Base-by-base conservation (phyloP, 306 rosid species). In the Betula pendula region DNA sequence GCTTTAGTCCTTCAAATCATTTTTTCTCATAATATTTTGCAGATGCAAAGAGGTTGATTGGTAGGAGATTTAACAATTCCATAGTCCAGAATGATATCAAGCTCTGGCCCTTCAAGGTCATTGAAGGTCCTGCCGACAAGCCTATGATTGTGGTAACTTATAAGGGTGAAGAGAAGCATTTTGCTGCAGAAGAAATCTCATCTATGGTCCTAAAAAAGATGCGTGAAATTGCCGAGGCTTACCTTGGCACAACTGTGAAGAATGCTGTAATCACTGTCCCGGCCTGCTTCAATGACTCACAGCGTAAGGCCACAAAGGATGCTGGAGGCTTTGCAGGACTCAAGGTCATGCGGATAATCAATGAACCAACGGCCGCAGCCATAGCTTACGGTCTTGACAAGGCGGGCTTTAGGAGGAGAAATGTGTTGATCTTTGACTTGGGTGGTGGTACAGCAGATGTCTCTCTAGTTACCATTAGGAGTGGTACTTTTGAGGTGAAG, bases 311-410 rank as follows among this genome's bases (percentile, higher is more conserved):
- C 5, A 90, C 93, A 0, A 90, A 90, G 68, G 96, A 90, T 31
- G 93, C 93, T 0, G 96, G 93, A 2, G 93, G 81, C 47, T 85
- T 88, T 76, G 90, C 91, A 0, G 93, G 96, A 6, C 81, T 88
- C 0, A 90, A 90, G 68, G 93, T 90, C 0, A 78, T 90, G 90
- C 88, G 89, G 48, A 90, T 90, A 14, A 90, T 90, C 60, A 90
- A 90, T 2, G 96, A 90, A 59, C 91, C 96, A 4, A 90, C 93
- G 1, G 96, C 96, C 0, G 93, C 93, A 0, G 93, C 96, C 29
- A 90, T 90, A 78, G 96, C 93, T 1, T 90, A 88, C 29, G 96
- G 96, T 0, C 2, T 62, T 44, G 44, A 67, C 22, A 51, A 16
- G 68, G 20, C 5, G 15, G 31, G 2, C 25, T 62, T 11, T 68